Evolutionary conservation across 1,284 basidiomycete species (phyloP).

Genomic region (Calocybe gambosa): DNA sequence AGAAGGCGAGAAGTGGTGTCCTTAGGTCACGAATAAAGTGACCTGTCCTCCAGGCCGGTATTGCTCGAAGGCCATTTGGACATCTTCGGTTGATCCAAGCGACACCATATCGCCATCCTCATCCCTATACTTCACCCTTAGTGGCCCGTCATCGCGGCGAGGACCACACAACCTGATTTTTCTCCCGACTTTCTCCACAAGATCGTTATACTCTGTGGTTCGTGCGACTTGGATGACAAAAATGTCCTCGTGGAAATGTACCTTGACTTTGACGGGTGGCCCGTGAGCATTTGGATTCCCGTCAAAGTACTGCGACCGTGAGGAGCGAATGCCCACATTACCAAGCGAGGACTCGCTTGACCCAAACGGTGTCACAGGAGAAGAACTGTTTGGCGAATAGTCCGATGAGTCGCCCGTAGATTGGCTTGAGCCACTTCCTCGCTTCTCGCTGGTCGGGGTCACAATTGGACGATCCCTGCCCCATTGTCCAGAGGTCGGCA

Average conservation of each 20-base stretch:
- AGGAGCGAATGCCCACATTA: slow-evolving; percentile 45
- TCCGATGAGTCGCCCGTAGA: slow-evolving; percentile 71
- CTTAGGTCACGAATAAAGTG: slow-evolving; percentile 66
- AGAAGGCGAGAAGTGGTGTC: slow-evolving; percentile 2
- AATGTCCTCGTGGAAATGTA: slow-evolving; percentile 84
- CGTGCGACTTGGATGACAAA: slow-evolving; percentile 88
- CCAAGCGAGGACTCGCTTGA: slow-evolving; percentile 73
- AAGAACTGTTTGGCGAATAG: slow-evolving; percentile 74
- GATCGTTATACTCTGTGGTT: slow-evolving; percentile 68
- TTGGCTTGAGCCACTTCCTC: slow-evolving; percentile 75
- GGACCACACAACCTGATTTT: slow-evolving; percentile 89
- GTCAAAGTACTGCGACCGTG: slow-evolving; percentile 48
- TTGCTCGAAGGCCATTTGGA: slow-evolving; percentile 85
- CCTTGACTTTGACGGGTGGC: slow-evolving; percentile 75
- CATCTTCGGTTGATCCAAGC: slow-evolving; percentile 82
- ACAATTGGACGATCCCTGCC: slow-evolving; percentile 37
- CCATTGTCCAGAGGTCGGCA: slow-evolving; percentile 46
- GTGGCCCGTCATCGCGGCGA: slow-evolving; percentile 63
- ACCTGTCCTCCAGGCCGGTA: slow-evolving; percentile 69
- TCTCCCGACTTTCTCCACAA: slow-evolving; percentile 86
- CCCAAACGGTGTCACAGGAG: slow-evolving; percentile 80
- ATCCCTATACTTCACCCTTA: slow-evolving; percentile 85
- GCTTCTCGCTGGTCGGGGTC: slow-evolving; percentile 53
- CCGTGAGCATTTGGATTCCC: slow-evolving; percentile 18
- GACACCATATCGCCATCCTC: slow-evolving; percentile 89